These are phyloP conservation scores for Pinus tabuliformis DNA, from an alignment of 75 land plant species.

Conservation along the genomic window DNA sequence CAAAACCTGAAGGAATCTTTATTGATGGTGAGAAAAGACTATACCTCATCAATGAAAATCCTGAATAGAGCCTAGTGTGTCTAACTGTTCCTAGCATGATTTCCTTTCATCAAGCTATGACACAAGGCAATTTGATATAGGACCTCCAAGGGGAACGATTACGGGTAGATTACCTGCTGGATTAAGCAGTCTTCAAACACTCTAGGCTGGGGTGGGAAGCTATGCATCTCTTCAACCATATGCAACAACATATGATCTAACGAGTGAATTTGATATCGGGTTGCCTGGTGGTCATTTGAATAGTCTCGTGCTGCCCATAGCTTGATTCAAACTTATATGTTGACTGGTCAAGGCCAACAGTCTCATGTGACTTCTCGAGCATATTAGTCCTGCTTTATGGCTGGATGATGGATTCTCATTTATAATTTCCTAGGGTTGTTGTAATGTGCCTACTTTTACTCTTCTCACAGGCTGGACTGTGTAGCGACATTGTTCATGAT, in stretches of 20 bases:
- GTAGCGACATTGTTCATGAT: constrained; percentile 72
- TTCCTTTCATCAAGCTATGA: constrained; percentile 11
- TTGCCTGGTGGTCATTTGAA: neutral
- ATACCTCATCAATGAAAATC: too few species aligned
- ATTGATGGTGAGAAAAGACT: too few species aligned
- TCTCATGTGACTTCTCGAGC: neutral
- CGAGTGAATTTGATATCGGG: too few species aligned
- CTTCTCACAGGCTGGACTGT: neutral
- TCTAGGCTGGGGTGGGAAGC: neutral
- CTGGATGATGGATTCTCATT: too few species aligned
- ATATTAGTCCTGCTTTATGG: neutral
- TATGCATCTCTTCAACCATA: too few species aligned
- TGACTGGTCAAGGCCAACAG: constrained; percentile 25
- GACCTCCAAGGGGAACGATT: constrained; percentile 20
- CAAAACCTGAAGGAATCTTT: neutral
- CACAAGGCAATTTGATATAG: constrained; percentile 21
- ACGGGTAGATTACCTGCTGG: neutral
- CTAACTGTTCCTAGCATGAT: neutral
- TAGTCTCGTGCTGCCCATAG: constrained; percentile 66
- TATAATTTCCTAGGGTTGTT: too few species aligned
- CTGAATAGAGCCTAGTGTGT: constrained; percentile 41
- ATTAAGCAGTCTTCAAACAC: neutral
- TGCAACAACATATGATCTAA: too few species aligned
- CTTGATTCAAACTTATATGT: constrained; percentile 60
- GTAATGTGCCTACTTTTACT: neutral